phyloP scores from a whole-genome alignment of 2,329 filamentous ascomycete species.

The Aspergillus sp. region DNA sequence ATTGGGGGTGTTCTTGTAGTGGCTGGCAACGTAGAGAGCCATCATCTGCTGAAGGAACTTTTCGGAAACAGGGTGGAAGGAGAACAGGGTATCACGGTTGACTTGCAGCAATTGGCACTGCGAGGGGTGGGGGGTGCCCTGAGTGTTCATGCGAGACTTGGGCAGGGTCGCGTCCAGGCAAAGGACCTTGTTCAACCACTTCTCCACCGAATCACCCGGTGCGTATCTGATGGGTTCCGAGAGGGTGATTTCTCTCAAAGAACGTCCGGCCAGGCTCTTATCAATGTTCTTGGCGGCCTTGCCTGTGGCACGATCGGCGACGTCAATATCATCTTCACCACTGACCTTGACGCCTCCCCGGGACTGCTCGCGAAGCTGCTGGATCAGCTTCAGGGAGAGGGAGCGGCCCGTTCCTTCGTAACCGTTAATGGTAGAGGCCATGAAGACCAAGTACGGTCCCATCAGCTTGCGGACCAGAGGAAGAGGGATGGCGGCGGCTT shows the following conservation, averaged over 20 bases:
- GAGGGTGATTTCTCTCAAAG: slow-evolving; percentile 87
- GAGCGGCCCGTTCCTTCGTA: slow-evolving; percentile 97
- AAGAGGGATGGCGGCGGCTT: slow-evolving; percentile 92
- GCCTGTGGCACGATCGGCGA: slow-evolving; percentile 78
- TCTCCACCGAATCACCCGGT: slow-evolving; percentile 86
- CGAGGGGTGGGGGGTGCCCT: slow-evolving; percentile 85
- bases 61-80: slow-evolving; percentile 94
- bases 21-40: slow-evolving; percentile 91
- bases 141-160: slow-evolving; percentile 68
- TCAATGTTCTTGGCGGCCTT: slow-evolving; percentile 67
- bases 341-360: slow-evolving; percentile 61
- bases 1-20: slow-evolving; percentile 98
- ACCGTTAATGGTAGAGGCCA: slow-evolving; percentile 98
- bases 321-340: slow-evolving; percentile 61
- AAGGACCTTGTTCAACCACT: slow-evolving; percentile 91
- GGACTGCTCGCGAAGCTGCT: slow-evolving; percentile 93
- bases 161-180: slow-evolving; percentile 92
- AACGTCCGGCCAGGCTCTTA: slow-evolving; percentile 66
- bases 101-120: slow-evolving; percentile 91
- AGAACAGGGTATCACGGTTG: slow-evolving; percentile 96
- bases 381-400: slow-evolving; percentile 92
- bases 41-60: slow-evolving; percentile 99
- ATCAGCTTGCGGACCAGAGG: slow-evolving; percentile 91
- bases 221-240: slow-evolving; percentile 94
- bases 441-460: slow-evolving; percentile 96